phyloP scores from a whole-genome alignment of 163 green algal genomes.

The Botryococcus braunii region DNA sequence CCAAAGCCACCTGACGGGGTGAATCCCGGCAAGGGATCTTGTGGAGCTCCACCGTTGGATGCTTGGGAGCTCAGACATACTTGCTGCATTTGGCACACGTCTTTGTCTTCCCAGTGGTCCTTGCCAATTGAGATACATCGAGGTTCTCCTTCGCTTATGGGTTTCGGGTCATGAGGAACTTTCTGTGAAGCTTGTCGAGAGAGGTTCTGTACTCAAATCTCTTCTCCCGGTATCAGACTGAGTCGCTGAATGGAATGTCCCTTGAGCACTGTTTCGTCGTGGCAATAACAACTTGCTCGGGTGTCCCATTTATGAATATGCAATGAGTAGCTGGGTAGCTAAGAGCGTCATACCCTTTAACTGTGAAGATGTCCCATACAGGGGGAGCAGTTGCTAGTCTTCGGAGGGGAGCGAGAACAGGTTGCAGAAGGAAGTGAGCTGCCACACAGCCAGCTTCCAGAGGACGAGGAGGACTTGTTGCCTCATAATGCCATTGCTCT shows the following conservation, averaged over 20 bases:
- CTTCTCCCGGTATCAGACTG: not conserved
- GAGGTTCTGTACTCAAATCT: not conserved
- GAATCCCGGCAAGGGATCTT: too few relatives aligned
- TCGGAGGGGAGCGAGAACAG: constrained; percentile 5
- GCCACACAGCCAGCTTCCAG: constrained; percentile 2
- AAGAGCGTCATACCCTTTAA: not conserved
- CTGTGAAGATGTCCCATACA: not conserved
- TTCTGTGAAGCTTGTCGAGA: not conserved
- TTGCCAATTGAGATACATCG: too few relatives aligned
- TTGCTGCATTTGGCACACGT: too few relatives aligned
- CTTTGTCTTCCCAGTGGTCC: too few relatives aligned
- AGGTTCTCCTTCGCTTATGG: too few relatives aligned
- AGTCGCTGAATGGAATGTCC: not conserved
- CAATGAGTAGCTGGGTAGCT: not conserved
- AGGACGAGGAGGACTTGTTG: not conserved
- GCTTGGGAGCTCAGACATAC: too few relatives aligned
- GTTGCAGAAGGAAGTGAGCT: not conserved
- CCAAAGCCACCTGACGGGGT: too few relatives aligned
- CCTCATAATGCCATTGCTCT: too few relatives aligned
- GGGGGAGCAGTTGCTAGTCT: constrained; percentile 6
- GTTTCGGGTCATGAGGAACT: too few relatives aligned
- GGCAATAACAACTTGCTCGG: too few relatives aligned
- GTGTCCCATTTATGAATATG: too few relatives aligned
- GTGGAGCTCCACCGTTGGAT: not conserved
- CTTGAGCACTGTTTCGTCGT: not conserved